Base-by-base conservation (phyloP, 805 yeast species). In the Kluyveromyces wickerhamii region DNA sequence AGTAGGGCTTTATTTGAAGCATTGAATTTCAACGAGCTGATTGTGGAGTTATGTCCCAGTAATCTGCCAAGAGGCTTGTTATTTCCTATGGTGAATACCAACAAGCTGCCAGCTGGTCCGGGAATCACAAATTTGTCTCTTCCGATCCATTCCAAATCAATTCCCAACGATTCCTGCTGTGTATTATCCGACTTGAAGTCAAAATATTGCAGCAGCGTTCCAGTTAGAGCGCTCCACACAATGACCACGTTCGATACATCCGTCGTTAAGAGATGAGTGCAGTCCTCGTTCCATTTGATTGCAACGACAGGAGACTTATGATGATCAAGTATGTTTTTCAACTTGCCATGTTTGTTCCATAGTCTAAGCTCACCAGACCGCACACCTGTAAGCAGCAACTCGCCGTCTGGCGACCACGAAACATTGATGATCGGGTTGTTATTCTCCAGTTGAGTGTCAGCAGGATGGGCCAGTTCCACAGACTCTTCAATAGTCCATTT, bases 121-220 rank as follows among this genome's bases (percentile, higher is more conserved):
- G 94, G 79, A n/a, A 80, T 58, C 3, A 84, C 83, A 54, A 81
- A 81, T 44, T 75, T 81, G 35, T 60, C 56, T 21, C 71, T 71
- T 45, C 76, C 83, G 11, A 87, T 63, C 95, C 95, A 86, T 42
- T 78, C 74, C 3, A 79, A 73, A 40, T 74, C 83, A 2, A 71
- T 64, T 1, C 79, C 78, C 17, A 61, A 44, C 4, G 59, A 41
- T 2, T 35, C 20, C 10, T 30, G 21, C 9, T 22, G 42, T 7
- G 29, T 34, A 18, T 45, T 40, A 14, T 22, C 28, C 10, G 48
- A 49, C 15, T 43, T 42, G 5, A 54, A 42, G 33, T 74, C 75
- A 17, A 69, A 59, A 41, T 67, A 66, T 36, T 69, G 72, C 7
- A 69, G 43, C 2, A 72, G 66, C 15, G 61, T 61, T 2, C 80